Evolutionary conservation across 2,329 filamentous ascomycete species (phyloP).

Genomic region (Penicillium sp.): DNA sequence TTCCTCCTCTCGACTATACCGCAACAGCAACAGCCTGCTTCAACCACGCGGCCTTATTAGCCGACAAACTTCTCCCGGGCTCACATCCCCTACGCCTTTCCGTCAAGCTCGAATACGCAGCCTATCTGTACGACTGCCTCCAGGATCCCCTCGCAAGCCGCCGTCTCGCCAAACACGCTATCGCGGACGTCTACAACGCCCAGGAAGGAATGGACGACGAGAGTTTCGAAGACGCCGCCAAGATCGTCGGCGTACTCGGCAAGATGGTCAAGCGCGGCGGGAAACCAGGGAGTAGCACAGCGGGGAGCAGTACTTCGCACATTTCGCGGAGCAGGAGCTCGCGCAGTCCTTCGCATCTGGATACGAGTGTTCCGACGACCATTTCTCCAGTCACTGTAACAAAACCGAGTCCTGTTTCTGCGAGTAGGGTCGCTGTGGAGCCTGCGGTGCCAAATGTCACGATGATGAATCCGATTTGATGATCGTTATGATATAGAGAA

Average conservation of each 20-base stretch:
- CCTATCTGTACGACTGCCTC: slow-evolving; percentile 89
- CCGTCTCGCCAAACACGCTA: slow-evolving; percentile 74
- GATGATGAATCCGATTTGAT: slow-evolving; percentile 37
- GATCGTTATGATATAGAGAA: slow-evolving; percentile 16
- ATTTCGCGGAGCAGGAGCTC: slow-evolving; percentile 33
- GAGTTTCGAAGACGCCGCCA: slow-evolving; percentile 88
- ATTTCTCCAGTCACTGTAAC: slow-evolving; percentile 20
- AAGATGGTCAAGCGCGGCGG: slow-evolving; percentile 80
- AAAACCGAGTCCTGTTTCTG: slow-evolving; percentile 15
- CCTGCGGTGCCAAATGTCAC: slow-evolving; percentile 30
- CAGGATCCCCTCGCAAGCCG: slow-evolving; percentile 77
- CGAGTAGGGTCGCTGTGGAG: background rate
- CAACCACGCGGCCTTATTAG: slow-evolving; percentile 69
- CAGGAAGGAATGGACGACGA: slow-evolving; percentile 92
- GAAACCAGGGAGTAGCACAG: slow-evolving; percentile 36
- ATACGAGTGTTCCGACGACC: slow-evolving; percentile 22
- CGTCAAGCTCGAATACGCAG: slow-evolving; percentile 86
- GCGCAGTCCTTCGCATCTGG: slow-evolving; percentile 23
- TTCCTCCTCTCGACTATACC: slow-evolving; percentile 77
- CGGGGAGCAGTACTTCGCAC: slow-evolving; percentile 29
- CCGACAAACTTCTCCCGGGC: slow-evolving; percentile 74
- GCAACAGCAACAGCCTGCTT: slow-evolving; percentile 81
- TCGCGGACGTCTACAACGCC: slow-evolving; percentile 86
- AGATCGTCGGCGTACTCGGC: slow-evolving; percentile 79
- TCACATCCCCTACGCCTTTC: slow-evolving; percentile 87